These are phyloP conservation scores for Ganoderma leucocontextum DNA, from an alignment of 1,284 basidiomycete species.

Conservation along the genomic window DNA sequence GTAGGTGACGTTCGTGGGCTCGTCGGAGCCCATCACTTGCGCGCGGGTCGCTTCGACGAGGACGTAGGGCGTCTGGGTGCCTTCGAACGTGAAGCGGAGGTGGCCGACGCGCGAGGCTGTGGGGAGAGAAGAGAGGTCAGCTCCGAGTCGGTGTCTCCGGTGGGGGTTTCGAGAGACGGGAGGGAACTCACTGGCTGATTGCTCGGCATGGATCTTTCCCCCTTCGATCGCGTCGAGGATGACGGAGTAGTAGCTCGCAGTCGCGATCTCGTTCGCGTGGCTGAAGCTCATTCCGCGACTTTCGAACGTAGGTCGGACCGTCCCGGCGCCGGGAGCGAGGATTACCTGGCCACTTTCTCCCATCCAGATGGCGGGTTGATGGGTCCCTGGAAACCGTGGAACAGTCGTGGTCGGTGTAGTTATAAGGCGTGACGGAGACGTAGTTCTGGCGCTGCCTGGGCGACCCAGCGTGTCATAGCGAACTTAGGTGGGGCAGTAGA, in stretches of 20 bases:
- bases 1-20: slow-evolving; percentile 65
- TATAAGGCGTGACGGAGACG: slow-evolving; percentile 83
- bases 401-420: slow-evolving; percentile 69
- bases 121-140: slow-evolving; percentile 11
- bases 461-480: slow-evolving; percentile 83
- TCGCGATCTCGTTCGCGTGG: slow-evolving; percentile 67
- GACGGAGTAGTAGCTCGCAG: slow-evolving; percentile 75
- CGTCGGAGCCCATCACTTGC: slow-evolving; percentile 64
- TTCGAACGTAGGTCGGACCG: slow-evolving; percentile 62
- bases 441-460: slow-evolving; percentile 76
- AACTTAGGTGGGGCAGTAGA: slow-evolving; percentile 83
- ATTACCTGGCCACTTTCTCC: slow-evolving; percentile 78
- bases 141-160: neutral
- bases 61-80: slow-evolving; percentile 61
- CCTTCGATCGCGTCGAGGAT: slow-evolving; percentile 60
- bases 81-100: slow-evolving; percentile 74
- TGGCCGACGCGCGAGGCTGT: slow-evolving; percentile 83
- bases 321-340: slow-evolving; percentile 67
- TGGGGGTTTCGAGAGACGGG: neutral
- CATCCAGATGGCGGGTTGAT: slow-evolving; percentile 93
- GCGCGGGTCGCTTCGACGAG: slow-evolving; percentile 77
- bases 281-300: slow-evolving; percentile 67
- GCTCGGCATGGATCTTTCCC: slow-evolving; percentile 65
- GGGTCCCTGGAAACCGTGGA: slow-evolving; percentile 81
- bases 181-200: slow-evolving; percentile 69